phyloP scores from a whole-genome alignment of 139 green algal genomes.

The Picochlorum sp. region DNA sequence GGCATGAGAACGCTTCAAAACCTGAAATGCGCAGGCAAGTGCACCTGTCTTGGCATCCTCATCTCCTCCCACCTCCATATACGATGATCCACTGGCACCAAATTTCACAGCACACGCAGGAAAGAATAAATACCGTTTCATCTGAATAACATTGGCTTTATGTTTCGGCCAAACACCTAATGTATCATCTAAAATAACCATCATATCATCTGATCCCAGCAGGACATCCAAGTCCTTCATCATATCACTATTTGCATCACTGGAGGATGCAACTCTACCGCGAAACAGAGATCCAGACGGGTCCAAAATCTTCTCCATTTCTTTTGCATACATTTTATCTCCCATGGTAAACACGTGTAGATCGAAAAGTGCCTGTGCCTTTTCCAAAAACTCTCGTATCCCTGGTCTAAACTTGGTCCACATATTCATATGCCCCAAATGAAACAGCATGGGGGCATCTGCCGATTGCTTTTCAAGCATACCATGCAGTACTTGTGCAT shows the following conservation, averaged over 20 bases:
- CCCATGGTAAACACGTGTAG: conserved; percentile 96
- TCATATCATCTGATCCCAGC: conserved; percentile 55
- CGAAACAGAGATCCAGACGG: conserved; percentile 54
- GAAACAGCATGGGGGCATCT: conserved; percentile 39
- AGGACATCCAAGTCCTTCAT: conserved; percentile 85
- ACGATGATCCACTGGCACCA: conserved; percentile 18
- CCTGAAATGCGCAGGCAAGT: conserved; percentile 36
- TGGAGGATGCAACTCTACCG: conserved; percentile 53
- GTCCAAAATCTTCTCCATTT: conserved; percentile 80
- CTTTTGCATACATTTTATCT: conserved; percentile 75
- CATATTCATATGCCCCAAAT: conserved; percentile 63
- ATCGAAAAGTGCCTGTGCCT: conserved; percentile 57
- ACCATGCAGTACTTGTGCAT: neutral
- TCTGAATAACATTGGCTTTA: conserved; percentile 68
- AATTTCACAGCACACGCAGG: conserved; percentile 44
- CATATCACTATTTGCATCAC: conserved; percentile 39
- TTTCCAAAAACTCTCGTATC: conserved; percentile 53
- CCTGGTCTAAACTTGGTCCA: conserved; percentile 91
- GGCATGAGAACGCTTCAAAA: conserved; percentile 48
- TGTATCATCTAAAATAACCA: conserved; percentile 92
- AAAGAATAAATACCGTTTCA: conserved; percentile 90
- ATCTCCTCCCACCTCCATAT: conserved; percentile 52
- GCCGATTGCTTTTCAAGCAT: conserved; percentile 1
- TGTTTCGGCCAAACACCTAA: conserved; percentile 74
- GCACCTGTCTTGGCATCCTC: conserved; percentile 41